Evolutionary conservation across 164 flowering plant species (phyloP).

Genomic region (Platanus orientalis): DNA sequence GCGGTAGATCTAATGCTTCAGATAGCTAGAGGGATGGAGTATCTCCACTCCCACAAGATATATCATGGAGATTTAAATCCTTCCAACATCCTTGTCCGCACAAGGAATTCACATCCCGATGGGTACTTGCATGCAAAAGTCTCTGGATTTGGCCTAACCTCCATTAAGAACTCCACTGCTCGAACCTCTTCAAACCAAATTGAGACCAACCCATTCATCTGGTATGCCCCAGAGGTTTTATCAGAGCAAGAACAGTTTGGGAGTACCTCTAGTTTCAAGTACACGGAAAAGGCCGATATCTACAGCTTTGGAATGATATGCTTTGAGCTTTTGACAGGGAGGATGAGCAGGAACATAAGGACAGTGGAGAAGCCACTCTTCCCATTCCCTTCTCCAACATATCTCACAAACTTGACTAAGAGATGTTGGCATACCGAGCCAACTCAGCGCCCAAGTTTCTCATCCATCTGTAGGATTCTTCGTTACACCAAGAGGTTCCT

Average conservation of each 20-base stretch:
- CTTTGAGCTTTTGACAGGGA: constrained; percentile 81
- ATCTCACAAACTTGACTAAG: constrained; percentile 55
- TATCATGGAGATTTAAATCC: constrained; percentile 77
- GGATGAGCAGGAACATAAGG: constrained; percentile 69
- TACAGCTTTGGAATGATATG: constrained; percentile 93
- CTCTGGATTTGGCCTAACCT: constrained; percentile 55
- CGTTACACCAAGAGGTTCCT: constrained; percentile 67
- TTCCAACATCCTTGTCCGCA: constrained; percentile 48
- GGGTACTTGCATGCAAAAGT: constrained; percentile 62
- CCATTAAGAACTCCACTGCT: constrained; percentile 20
- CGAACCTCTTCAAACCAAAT: constrained; percentile 23
- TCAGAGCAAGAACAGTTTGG: constrained; percentile 48
- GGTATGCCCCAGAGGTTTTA: constrained; percentile 88
- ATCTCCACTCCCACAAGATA: constrained; percentile 61
- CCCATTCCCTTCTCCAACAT: constrained; percentile 68
- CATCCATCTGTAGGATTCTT: constrained; percentile 74
- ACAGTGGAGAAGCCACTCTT: constrained; percentile 92
- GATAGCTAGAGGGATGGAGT: constrained; percentile 93
- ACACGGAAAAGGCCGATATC: constrained; percentile 76
- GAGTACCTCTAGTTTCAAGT: constrained; percentile 22
- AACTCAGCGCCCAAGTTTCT: constrained; percentile 60
- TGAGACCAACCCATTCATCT: constrained; percentile 38
- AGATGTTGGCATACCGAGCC: constrained; percentile 87
- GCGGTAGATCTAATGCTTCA: constrained; percentile 82
- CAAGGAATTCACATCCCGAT: constrained; percentile 42